Base-by-base conservation (phyloP, 306 rosid species). In the Cicer judaicum region DNA sequence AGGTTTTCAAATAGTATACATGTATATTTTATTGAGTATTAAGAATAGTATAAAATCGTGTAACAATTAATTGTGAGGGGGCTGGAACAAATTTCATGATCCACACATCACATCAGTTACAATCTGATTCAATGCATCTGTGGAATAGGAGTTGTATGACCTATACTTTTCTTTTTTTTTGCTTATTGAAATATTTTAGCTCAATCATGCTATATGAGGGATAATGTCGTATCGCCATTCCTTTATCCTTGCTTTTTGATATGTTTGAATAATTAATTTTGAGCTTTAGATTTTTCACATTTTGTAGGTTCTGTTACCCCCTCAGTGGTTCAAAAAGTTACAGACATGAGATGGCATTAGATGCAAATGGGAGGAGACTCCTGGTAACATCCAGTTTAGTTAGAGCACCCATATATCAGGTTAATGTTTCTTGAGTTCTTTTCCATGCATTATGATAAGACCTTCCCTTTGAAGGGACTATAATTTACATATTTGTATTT, bases 361-460 rank as follows among this genome's bases (percentile, higher is more conserved):
- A 94, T 86, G 88, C 92, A 63, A 87, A 74, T 52, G 98, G 98
- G 74, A 86, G 82, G 82, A 88, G 95, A 77, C 92, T 94, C 39
- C 85, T 94, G 86, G 85, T 84, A 19, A 90, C 98, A 48, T 94
- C 98, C 36, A 79, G 86, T 72, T 88, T 85, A 47, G 84, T 86
- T 61, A 87, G 95, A 87, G 94, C 97, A 44, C 97, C 98, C 80
- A 91, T 91, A 54, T 94, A 89, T 82, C 90, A 94, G 98, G 98
- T 93, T 81, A 15, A 59, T 80, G 70, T 69, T 74, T 48, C 40
- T 15, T 10, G 41, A 14, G 40, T 34, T 77, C 19, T 19, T 46
- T 60, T 41, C 21, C 70, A 34, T 70, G 49, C 70, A 49, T 24
- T 72, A 16, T 75, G 40, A 62, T 34, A 40, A 34, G 50, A 42